A percentile compares a stretch with the other conserved stretches of the same genome.
These are phyloP conservation scores for Moelleriella libera DNA, from an alignment of 2,329 filamentous ascomycete species.

Conservation along the genomic window DNA sequence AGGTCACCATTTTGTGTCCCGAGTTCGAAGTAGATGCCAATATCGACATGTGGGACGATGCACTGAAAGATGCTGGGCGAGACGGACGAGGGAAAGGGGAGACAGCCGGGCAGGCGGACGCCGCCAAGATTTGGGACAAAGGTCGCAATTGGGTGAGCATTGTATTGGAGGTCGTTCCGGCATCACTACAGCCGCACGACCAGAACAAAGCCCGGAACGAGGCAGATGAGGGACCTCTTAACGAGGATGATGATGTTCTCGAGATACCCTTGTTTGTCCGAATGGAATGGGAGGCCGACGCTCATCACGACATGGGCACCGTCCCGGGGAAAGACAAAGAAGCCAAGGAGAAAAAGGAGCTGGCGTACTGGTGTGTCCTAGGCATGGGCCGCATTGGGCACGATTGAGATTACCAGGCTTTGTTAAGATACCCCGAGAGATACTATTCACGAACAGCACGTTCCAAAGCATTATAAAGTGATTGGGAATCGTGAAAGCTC, in stretches of 20 bases:
- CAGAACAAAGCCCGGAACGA: slow-evolving; percentile 13
- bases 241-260: slow-evolving; percentile 49
- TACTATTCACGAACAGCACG: slow-evolving; percentile 5
- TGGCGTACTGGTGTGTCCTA: slow-evolving; percentile 92
- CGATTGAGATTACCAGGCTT: slow-evolving; percentile 15
- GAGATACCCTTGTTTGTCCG: slow-evolving; percentile 93
- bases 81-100: slow-evolving; percentile 25
- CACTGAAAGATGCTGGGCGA: slow-evolving; percentile 43
- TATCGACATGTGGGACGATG: slow-evolving; percentile 79
- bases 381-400: slow-evolving; percentile 69
- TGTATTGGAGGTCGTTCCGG: slow-evolving; percentile 75
- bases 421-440: slow-evolving; percentile 30
- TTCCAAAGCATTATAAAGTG: background rate
- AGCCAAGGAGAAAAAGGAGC: slow-evolving; percentile 64
- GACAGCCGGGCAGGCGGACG: slow-evolving; percentile 47
- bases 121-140: slow-evolving; percentile 91
- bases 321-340: slow-evolving; percentile 39
- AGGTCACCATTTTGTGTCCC: slow-evolving; percentile 84
- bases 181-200: slow-evolving; percentile 30
- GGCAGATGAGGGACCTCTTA: slow-evolving; percentile 30
- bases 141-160: slow-evolving; percentile 93
- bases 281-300: slow-evolving; percentile 75
- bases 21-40: slow-evolving; percentile 91
- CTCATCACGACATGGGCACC: slow-evolving; percentile 48
- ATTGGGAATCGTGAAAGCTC: background rate